Evolutionary conservation across 2,329 filamentous ascomycete genomes (phyloP), one percentile per base, ranked within the genome.

Genomic region (Phaeomoniella chlamydospora): DNA sequence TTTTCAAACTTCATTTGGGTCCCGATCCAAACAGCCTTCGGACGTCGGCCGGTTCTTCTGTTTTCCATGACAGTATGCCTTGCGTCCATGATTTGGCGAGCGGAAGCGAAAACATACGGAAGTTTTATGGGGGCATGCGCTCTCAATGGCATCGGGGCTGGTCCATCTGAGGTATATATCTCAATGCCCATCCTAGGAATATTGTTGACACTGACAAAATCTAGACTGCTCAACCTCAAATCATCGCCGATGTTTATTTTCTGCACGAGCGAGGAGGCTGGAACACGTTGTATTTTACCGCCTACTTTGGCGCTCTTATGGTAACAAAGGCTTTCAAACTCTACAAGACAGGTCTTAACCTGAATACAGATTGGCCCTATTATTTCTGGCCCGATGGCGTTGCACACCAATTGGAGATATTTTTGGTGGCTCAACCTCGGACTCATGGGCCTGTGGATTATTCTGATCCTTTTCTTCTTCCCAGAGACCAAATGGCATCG

Each of bases 351-450:
- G n/a, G n/a, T n/a, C n/a, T n/a, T n/a, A n/a, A n/a, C 18, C 15
- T 15, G n/a, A n/a, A n/a, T 29, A 12, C 32, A 61, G 61, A 48
- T 71, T 35, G 68, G 62, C 3, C 70, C 69, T 2, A 76, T 76
- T 39, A 62, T 76, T 33, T 59, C 70, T 1, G 75, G 75, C 1
- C 55, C 68, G 0, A 79, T 80, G 72, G 64, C 72, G 2, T 56
- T 68, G 31, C 62, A 69, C 22, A 49, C 67, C 3, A 72, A 72
- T 33, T 77, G 71, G 68, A 59, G 71, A 16, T 72, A 58, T 46
- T 79, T 79, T 50, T 79, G 72, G 70, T 79, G 74, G 74, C 58
- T 79, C 42, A 77, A 77, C 42, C 67, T 71, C 2, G 74, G 50
- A 1, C 35, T 78, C 2, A 52, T 74, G 2, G 65, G 56, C 2